Percentiles rank a stretch among this genome's conserved stretches.
Conservation (phyloP, 2,329 filamentous ascomycete genomes). For the Apiospora kogelbergensis region DNA sequence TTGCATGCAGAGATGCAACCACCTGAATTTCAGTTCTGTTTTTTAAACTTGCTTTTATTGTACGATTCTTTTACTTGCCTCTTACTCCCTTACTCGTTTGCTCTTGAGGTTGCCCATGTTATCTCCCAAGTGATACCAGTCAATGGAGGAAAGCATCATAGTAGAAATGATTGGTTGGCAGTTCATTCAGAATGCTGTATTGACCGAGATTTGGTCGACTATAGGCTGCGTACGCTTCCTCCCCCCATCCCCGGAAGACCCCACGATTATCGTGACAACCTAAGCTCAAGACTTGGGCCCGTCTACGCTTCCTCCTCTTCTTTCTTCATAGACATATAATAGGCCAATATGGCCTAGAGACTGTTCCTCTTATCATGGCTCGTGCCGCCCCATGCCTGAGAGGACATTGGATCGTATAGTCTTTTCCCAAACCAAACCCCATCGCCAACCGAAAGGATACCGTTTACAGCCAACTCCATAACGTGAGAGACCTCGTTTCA, state of each 20-base stretch:
- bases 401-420: constrained; percentile 2
- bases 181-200: neutral
- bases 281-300: neutral
- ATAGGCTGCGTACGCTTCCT: neutral
- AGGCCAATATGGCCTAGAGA: neutral
- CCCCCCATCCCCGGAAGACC: neutral
- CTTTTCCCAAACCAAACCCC: constrained; percentile 6
- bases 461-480: constrained; percentile 10
- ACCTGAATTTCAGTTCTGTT: neutral
- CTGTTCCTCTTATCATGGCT: constrained; percentile 2
- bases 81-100: neutral
- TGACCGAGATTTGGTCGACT: neutral
- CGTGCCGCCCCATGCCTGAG: constrained; percentile 1
- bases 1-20: neutral
- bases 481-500: neutral
- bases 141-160: neutral
- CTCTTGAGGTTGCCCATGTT: no score
- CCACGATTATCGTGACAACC: neutral
- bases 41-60: neutral
- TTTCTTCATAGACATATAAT: neutral
- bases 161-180: neutral
- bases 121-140: no score
- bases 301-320: neutral
- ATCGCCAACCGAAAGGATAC: neutral
- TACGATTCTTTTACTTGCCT: neutral